Conservation (phyloP, 495 filamentous ascomycete species). For the Clavariopsis aquatica region DNA sequence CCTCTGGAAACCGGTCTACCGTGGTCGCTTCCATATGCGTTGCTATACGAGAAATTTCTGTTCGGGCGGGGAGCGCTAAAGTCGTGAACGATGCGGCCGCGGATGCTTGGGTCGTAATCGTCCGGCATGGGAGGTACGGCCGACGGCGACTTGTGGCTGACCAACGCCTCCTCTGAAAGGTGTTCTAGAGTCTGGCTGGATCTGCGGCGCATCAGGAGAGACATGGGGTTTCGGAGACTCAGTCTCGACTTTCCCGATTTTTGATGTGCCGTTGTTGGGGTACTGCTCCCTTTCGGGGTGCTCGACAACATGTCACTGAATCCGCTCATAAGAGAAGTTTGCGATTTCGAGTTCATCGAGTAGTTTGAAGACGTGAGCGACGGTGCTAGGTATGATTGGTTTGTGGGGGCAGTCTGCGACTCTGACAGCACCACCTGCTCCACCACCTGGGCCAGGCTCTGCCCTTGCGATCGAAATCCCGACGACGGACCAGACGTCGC, state of each 20-base stretch:
- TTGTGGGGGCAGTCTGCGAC: constrained; percentile 7
- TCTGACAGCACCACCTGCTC: constrained; percentile 27
- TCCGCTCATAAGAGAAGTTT: constrained; percentile 30
- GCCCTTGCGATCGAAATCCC: constrained; percentile 17
- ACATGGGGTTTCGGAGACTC: constrained; percentile 68
- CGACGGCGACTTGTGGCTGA: constrained; percentile 28
- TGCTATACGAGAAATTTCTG: constrained; percentile 52
- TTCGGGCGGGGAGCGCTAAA: constrained; percentile 81
- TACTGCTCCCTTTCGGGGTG: constrained; percentile 6
- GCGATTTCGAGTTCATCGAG: constrained; percentile 26
- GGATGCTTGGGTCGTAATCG: constrained; percentile 82
- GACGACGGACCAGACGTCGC: constrained; percentile 4
- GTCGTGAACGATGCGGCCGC: constrained; percentile 82
- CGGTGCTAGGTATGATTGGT: constrained; percentile 7
- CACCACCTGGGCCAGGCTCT: constrained; percentile 31
- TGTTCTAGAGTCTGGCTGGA: constrained; percentile 49
- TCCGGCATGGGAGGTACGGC: constrained; percentile 58
- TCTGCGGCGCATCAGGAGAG: constrained; percentile 60
- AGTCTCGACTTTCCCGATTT: constrained; percentile 60
- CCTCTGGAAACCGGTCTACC: constrained; percentile 8
- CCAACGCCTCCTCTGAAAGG: constrained; percentile 39
- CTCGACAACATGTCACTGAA: constrained; percentile 25
- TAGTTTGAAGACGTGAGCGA: constrained; percentile 23
- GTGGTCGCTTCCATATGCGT: constrained; percentile 33
- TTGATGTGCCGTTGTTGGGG: constrained; percentile 5